Evolutionary conservation across 2,329 filamentous ascomycete genomes (phyloP).

Genomic region (Westerdykella aurantiaca): DNA sequence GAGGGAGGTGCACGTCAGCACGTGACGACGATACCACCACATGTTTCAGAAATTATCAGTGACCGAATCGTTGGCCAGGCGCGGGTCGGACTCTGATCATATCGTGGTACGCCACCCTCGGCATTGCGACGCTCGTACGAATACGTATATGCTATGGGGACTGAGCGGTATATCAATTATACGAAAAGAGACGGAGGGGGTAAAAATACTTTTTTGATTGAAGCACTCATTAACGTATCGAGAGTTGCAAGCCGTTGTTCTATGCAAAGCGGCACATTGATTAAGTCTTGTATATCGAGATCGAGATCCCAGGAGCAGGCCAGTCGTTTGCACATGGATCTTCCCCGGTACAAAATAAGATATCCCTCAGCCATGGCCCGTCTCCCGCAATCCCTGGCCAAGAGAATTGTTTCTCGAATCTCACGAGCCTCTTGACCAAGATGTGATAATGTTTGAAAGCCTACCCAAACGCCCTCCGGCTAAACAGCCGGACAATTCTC

Average conservation of each 20-base stretch:
- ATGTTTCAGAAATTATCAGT: slow-evolving; percentile 6
- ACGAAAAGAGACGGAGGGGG: too few relatives aligned
- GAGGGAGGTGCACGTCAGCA: not conserved
- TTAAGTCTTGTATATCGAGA: too few relatives aligned
- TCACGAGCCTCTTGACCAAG: too few relatives aligned
- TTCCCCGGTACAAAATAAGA: slow-evolving; percentile 2
- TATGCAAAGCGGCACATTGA: too few relatives aligned
- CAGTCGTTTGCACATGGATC: too few relatives aligned
- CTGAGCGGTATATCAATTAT: too few relatives aligned
- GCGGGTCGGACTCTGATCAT: too few relatives aligned
- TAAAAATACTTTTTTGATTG: too few relatives aligned
- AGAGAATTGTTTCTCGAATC: not conserved
- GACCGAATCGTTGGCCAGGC: not conserved
- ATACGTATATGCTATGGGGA: not conserved
- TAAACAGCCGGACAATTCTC: slow-evolving; percentile 5
- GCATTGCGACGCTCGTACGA: not conserved
- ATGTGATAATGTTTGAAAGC: not conserved
- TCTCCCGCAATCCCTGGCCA: not conserved
- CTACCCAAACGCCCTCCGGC: slow-evolving; percentile 2
- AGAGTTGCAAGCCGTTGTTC: too few relatives aligned
- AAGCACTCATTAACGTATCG: too few relatives aligned
- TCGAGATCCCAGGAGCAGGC: too few relatives aligned
- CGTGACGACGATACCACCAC: not conserved
- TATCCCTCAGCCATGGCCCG: not conserved
- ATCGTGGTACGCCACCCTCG: too few relatives aligned